Percentiles rank a stretch among this genome's conserved stretches.
These are phyloP conservation scores for Neonothopanus nambi DNA, from an alignment of 1,284 basidiomycete species.

Conservation along the genomic window DNA sequence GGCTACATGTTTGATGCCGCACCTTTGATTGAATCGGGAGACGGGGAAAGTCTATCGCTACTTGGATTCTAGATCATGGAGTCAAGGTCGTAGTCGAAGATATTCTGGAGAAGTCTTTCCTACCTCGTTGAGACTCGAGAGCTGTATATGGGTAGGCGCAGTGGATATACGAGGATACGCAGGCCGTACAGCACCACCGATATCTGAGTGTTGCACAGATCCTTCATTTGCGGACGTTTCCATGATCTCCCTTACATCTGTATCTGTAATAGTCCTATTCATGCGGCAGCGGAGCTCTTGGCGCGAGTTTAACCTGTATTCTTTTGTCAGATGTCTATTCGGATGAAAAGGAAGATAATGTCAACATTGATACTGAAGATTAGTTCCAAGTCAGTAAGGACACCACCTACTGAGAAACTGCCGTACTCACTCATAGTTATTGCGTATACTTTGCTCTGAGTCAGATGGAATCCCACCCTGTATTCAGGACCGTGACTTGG, in stretches of 20 bases:
- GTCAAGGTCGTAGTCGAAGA: no score
- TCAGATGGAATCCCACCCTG: constrained; percentile 11
- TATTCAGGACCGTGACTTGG: not conserved
- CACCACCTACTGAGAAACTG: not conserved
- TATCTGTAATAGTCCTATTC: constrained; percentile 3
- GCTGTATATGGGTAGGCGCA: no score
- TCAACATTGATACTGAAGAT: not conserved
- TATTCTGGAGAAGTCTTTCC: no score
- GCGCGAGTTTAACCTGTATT: constrained; percentile 9
- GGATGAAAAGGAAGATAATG: not conserved
- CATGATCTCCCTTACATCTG: not conserved
- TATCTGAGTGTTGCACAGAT: no score
- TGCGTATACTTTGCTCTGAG: constrained; percentile 8
- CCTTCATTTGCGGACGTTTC: no score
- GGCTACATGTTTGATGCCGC: no score
- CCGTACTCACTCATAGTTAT: constrained; percentile 8
- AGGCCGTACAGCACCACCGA: no score
- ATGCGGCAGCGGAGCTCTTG: not conserved
- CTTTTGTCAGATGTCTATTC: not conserved
- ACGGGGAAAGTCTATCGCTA: no score
- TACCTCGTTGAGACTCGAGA: no score
- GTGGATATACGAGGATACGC: no score
- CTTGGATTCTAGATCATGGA: no score
- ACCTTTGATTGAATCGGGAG: no score
- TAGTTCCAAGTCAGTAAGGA: not conserved